Base-by-base conservation (phyloP, 805 yeast genomes). In the Tetrapisispora pingtungensis region DNA sequence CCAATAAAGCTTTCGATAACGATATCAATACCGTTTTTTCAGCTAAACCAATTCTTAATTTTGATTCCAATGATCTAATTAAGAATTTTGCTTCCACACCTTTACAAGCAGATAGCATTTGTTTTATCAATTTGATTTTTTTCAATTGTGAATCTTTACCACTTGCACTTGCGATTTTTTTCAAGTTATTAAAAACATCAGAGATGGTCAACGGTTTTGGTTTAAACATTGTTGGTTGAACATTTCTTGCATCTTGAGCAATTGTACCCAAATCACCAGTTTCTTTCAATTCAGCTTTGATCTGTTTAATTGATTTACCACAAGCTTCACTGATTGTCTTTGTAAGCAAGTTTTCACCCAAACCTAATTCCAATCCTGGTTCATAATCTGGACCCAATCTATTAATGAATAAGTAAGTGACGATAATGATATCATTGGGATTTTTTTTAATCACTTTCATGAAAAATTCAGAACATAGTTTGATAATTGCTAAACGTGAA, bases 371-470 rank as follows among this genome's bases (percentile, higher is more conserved):
- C 46, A 90, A 67, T 27, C 94, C 97, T 4, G 63, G 61, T 58
- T 87, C 96, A 58, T 93, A 93, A 61, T 93, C 98, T 0, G 98
- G 98, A 0, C 97, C 96, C 10, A 89, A 67, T 48, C 90, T 70
- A 60, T 90, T 90, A 59, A 90, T 88, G 65, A 84, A 84, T 15
- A 93, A 71, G 55, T 90, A 93, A 1, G 89, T 83, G 1, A 86
- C 79, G 44, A 76, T 78, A 7, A 85, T 72, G 43, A 93, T 65
- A 37, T 74, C 76, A 3, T 61, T 51, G 3, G 80, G 76, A 36
- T 77, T 71, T 36, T 73, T 69, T 24, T 71, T 61, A 43, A 93
- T 67, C 0, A 87, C 79, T 35, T 76, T 74, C 12, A 73, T 64
- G 59, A 84, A 84, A 59, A 89, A 83, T 40, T 78, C 80, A 0